A percentile compares a stretch with the other conserved stretches of the same genome.
Conservation (phyloP, 2,329 filamentous ascomycete species). For the Ophiostoma sp. region DNA sequence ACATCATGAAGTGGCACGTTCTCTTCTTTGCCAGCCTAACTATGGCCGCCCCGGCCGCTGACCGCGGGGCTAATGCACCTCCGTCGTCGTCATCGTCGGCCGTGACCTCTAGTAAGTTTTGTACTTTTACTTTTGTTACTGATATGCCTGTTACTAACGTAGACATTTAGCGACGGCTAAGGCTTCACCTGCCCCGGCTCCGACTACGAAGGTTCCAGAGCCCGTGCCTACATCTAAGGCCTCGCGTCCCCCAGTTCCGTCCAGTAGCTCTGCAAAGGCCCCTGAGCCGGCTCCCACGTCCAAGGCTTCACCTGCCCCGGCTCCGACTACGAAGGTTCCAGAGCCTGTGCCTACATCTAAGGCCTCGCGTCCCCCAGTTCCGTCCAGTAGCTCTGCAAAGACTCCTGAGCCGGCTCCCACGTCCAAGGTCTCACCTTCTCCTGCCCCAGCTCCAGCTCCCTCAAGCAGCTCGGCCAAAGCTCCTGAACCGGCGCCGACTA, state of each 20-base stretch:
- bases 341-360: neutral
- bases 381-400: neutral
- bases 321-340: neutral
- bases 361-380: neutral
- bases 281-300: neutral
- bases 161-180: neutral
- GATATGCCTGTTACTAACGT: neutral
- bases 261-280: neutral
- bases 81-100: neutral
- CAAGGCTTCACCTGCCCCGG: neutral
- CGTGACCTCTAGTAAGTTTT: neutral
- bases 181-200: neutral
- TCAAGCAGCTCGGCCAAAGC: neutral
- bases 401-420: neutral
- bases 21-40: neutral
- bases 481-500: neutral
- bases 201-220: neutral
- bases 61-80: neutral
- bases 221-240: neutral
- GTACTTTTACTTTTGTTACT: neutral
- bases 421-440: neutral
- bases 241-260: neutral
- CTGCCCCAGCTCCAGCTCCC: neutral
- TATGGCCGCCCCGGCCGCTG: neutral
- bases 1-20: neutral